Evolutionary conservation across 75 land plant species (phyloP), one percentile per base, ranked within the genome.

Genomic region (Picea glauca): DNA sequence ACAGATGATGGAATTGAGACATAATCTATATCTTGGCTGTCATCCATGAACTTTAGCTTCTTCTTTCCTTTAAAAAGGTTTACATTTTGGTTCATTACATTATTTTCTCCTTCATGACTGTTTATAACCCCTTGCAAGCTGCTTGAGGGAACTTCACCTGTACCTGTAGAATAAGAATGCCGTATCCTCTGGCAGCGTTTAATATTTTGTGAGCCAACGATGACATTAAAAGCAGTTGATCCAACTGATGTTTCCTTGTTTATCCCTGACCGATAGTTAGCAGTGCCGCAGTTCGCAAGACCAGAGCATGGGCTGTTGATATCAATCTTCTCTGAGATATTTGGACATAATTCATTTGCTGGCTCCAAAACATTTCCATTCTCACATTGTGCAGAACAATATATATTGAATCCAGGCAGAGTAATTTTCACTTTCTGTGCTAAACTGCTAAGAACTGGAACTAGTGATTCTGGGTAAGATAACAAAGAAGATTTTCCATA

Each of bases 371-470:
- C 26, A 40, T 43, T 20, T 3, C 46, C 73, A 70, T 70, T 43
- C 43, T 38, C 54, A 70, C 46, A 38, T 17, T 43, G 20, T n/a
- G 20, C 3, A 40, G 54, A 70, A 70, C n/a, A 18, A 70, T n/a
- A 70, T 21, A 38, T n/a, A 20, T 40, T 43, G 54, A 70, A 70
- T 38, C 50, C 76, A 70, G 72, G 80, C 54, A 87, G 81, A 57
- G 61, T 79, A 79, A 90, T 78, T 75, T 62, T 85, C 59, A 87
- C 84, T 58, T 65, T 76, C 67, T 82, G 79, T n/a, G 75, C 85
- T 5, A 91, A 83, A 77, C 84, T 88, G 70, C 79, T 80, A 38
- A 88, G 68, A 13, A 85, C 80, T 60, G 84, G 84, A 58, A 87
- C 67, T 54, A 90, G 66, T 72, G 77, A 77, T 57, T 74, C 78